Evolutionary conservation across 2,329 filamentous ascomycete genomes (phyloP).

Genomic region (Colletotrichum falcatum): DNA sequence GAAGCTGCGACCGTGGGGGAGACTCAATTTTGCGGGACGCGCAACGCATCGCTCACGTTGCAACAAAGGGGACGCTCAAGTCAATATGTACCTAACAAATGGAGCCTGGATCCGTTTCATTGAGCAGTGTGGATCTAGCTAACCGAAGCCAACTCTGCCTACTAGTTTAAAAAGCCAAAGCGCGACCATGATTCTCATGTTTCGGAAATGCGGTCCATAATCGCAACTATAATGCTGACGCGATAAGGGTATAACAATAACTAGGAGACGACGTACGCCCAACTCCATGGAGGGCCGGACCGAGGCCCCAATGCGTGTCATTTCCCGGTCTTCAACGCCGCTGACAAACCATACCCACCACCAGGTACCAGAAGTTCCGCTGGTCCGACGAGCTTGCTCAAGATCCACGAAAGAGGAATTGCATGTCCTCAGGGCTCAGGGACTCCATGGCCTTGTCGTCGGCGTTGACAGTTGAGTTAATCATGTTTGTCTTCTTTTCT

Average conservation of each 20-base stretch:
- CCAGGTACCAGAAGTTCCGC: background rate
- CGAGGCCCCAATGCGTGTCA: conserved; percentile 9
- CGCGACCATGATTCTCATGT: background rate
- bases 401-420: conserved; percentile 89
- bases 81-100: conserved; percentile 7
- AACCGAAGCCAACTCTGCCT: conserved; percentile 9
- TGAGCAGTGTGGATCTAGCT: conserved; percentile 11
- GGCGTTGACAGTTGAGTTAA: conserved; percentile 94
- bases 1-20: conserved; percentile 2
- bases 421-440: conserved; percentile 89
- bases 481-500: conserved; percentile 99
- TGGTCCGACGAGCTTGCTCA: background rate
- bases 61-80: background rate
- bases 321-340: conserved; percentile 26
- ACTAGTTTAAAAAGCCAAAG: no score
- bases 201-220: conserved; percentile 4
- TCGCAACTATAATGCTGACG: conserved; percentile 14
- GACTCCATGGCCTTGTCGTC: conserved; percentile 94
- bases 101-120: conserved; percentile 11
- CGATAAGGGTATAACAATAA: conserved; percentile 18
- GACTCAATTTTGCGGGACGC: background rate
- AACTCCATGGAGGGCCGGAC: conserved; percentile 13
- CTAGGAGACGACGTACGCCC: conserved; percentile 11
- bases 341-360: background rate
- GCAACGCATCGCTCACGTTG: background rate